Evolutionary conservation across 257 asterid genomes (phyloP), one percentile per base, ranked within the genome.

Genomic region (Thymus quinquecostatus): DNA sequence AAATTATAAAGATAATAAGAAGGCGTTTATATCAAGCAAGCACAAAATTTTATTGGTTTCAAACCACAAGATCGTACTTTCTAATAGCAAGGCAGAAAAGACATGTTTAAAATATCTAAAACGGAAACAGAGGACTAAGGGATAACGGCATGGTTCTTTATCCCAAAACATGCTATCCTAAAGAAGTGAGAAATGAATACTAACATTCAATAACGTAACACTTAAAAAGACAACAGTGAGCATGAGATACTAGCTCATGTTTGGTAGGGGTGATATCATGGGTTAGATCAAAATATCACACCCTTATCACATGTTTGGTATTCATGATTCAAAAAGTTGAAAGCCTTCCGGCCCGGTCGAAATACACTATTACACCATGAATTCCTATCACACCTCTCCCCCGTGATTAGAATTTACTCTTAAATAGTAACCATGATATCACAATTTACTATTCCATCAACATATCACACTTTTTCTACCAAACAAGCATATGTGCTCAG

Each of bases 401-500:
- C n/a, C n/a, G n/a, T n/a, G n/a, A n/a, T n/a, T n/a, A n/a, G n/a
- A n/a, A n/a, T n/a, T n/a, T n/a, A n/a, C n/a, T n/a, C n/a, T n/a
- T n/a, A n/a, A n/a, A n/a, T n/a, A n/a, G n/a, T n/a, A n/a, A n/a
- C n/a, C n/a, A n/a, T n/a, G n/a, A n/a, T n/a, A n/a, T n/a, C n/a
- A n/a, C n/a, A n/a, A n/a, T n/a, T n/a, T n/a, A n/a, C n/a, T n/a
- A n/a, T n/a, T n/a, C n/a, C n/a, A n/a, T n/a, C n/a, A n/a, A n/a
- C n/a, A n/a, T n/a, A n/a, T n/a, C n/a, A n/a, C n/a, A n/a, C n/a
- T n/a, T n/a, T n/a, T n/a, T n/a, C n/a, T n/a, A n/a, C n/a, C n/a
- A n/a, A n/a, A n/a, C n/a, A n/a, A n/a, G n/a, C n/a, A n/a, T 60
- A 48, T 40, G 4, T 33, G 38, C 56, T 32, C 66, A 64, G 41